phyloP scores from a whole-genome alignment of 2,329 filamentous ascomycete genomes.

The Chaetomiaceae sp. region DNA sequence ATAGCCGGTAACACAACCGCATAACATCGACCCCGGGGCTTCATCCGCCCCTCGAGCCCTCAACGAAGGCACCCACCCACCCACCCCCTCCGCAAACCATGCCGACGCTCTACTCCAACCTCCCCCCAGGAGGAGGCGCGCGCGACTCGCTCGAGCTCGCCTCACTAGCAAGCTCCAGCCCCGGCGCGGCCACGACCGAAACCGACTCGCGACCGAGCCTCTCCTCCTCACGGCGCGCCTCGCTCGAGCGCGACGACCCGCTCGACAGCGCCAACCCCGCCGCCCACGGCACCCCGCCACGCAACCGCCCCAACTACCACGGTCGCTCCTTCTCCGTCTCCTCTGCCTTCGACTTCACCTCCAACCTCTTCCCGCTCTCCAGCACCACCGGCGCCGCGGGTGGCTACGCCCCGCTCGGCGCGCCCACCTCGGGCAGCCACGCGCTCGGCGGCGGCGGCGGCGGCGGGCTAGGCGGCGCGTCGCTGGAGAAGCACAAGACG shows the following conservation, averaged over 20 bases:
- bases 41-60: no score
- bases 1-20: no score
- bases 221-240: conserved; percentile 86
- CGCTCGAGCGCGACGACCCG: conserved; percentile 80
- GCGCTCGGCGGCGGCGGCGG: conserved; percentile 51
- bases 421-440: conserved; percentile 55
- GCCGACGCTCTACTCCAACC: conserved; percentile 39
- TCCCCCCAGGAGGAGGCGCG: conserved; percentile 38
- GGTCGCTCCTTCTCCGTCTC: conserved; percentile 79
- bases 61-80: background rate
- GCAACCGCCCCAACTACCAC: conserved; percentile 27
- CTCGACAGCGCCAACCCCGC: conserved; percentile 57
- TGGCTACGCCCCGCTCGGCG: conserved; percentile 80
- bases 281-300: conserved; percentile 32
- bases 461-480: conserved; percentile 62
- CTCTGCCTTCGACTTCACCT: conserved; percentile 93
- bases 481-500: conserved; percentile 90
- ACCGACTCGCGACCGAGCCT: conserved; percentile 77
- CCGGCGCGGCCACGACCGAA: conserved; percentile 52
- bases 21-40: background rate
- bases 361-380: conserved; percentile 85
- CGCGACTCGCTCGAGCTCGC: conserved; percentile 96
- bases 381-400: conserved; percentile 57
- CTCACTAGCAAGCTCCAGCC: conserved; percentile 81
- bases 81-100: conserved; percentile 23